Conservation (phyloP, 768 basidiomycete genomes). For the Coprinellus aureogranulatus region DNA sequence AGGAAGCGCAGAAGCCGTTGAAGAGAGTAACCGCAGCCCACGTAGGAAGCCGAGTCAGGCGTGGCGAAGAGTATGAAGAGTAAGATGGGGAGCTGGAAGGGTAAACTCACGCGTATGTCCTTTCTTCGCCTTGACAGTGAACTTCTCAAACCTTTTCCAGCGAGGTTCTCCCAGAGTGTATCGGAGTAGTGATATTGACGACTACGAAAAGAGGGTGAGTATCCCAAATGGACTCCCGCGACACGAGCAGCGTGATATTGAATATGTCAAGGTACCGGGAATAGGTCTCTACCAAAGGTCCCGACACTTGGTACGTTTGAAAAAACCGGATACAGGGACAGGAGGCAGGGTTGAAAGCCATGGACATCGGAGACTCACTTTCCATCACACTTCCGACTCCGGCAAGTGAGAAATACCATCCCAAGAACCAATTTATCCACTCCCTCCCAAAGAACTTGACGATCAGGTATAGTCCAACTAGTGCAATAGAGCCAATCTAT, state of each 20-base stretch:
- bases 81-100: neutral
- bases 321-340: neutral
- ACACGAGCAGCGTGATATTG: neutral
- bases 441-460: conserved; percentile 75
- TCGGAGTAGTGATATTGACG: conserved; percentile 48
- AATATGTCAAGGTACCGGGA: neutral
- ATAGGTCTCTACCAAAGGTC: neutral
- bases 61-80: neutral
- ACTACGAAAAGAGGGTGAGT: conserved; percentile 30
- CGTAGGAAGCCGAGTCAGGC: neutral
- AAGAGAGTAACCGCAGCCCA: neutral
- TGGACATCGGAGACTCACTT: conserved; percentile 39
- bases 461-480: conserved; percentile 67
- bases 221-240: neutral
- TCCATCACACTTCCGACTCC: conserved; percentile 70
- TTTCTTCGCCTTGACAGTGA: conserved; percentile 43
- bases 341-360: neutral
- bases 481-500: conserved; percentile 66
- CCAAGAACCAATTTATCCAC: conserved; percentile 81
- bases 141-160: conserved; percentile 59
- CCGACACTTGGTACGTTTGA: too few species aligned
- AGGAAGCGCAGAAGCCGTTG: neutral
- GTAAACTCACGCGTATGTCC: conserved; percentile 21
- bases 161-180: conserved; percentile 45
- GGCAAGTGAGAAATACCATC: conserved; percentile 68